phyloP scores from a whole-genome alignment of 2,329 filamentous ascomycete species.

The Ophiocordyceps camponoti-rufipedis region DNA sequence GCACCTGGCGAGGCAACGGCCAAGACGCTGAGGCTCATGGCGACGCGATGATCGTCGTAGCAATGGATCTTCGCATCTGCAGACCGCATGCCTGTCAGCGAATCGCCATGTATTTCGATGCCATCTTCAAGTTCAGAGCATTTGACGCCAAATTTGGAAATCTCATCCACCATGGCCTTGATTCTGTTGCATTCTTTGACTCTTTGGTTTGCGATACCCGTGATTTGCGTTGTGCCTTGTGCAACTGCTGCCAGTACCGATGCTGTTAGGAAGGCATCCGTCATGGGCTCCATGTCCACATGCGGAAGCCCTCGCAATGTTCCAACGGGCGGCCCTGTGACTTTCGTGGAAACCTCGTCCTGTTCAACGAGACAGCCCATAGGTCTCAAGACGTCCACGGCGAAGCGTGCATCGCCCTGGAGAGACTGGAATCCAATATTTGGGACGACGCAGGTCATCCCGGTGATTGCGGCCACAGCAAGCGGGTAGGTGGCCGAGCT shows the following conservation, averaged over 20 bases:
- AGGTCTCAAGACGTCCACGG: conserved; percentile 69
- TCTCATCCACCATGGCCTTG: conserved; percentile 81
- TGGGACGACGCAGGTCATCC: conserved; percentile 85
- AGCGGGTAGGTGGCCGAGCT: conserved; percentile 95
- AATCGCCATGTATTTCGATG: conserved; percentile 51
- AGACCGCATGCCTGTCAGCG: conserved; percentile 26
- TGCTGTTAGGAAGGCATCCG: conserved; percentile 90
- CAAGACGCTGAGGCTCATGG: conserved; percentile 95
- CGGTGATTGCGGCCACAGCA: conserved; percentile 85
- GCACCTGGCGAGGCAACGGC: conserved; percentile 52
- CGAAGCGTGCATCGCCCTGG: conserved; percentile 89
- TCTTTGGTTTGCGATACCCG: conserved; percentile 90
- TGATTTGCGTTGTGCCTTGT: conserved; percentile 65
- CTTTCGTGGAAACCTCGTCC: conserved; percentile 70
- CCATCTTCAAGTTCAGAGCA: conserved; percentile 86
- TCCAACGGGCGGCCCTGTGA: conserved; percentile 69
- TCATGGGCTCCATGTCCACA: conserved; percentile 98
- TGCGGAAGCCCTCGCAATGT: conserved; percentile 56
- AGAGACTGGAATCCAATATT: conserved; percentile 88
- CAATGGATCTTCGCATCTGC: conserved; percentile 61
- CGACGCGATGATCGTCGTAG: conserved; percentile 94
- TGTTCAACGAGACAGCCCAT: conserved; percentile 92
- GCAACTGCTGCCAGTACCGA: conserved; percentile 86
- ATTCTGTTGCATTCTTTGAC: conserved; percentile 98
- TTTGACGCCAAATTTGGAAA: conserved; percentile 79